A percentile compares a stretch with the other conserved stretches of the same genome.
These are phyloP conservation scores for Colletotrichum sp. DNA, from an alignment of 2,329 filamentous ascomycete genomes.

Conservation along the genomic window DNA sequence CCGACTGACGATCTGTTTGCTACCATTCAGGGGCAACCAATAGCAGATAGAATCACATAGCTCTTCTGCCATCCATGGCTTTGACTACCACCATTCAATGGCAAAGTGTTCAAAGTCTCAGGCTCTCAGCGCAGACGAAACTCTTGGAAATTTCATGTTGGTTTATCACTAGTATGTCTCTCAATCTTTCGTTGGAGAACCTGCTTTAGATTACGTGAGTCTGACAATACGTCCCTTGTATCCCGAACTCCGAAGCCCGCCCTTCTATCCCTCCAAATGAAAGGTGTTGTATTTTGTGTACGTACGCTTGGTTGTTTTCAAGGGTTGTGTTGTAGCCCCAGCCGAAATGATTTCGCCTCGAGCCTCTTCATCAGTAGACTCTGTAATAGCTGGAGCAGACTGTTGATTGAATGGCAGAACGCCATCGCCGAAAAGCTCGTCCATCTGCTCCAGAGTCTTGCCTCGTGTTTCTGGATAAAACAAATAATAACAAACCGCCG, in stretches of 20 bases:
- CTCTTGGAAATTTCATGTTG: not conserved
- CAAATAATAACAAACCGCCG: conserved; percentile 25
- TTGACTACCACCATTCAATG: not conserved
- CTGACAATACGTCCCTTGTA: not conserved
- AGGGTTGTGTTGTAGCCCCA: not conserved
- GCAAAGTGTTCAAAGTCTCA: not conserved
- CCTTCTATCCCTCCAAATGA: not conserved
- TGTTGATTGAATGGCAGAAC: not conserved
- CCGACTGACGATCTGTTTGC: not conserved
- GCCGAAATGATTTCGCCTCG: not conserved
- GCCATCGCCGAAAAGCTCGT: conserved; percentile 35
- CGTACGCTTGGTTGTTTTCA: not conserved
- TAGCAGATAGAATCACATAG: not conserved
- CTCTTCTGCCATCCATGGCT: not conserved
- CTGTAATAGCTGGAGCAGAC: not conserved
- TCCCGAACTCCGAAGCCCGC: not conserved
- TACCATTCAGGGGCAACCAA: not conserved
- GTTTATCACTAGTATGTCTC: not conserved
- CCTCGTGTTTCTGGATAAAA: conserved; percentile 38
- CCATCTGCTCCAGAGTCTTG: conserved; percentile 37
- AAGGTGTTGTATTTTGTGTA: conserved; percentile 3
- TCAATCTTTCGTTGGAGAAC: not conserved
- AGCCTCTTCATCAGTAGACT: not conserved
- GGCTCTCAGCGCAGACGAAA: not conserved
- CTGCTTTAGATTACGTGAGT: not conserved